These are phyloP conservation scores for Neurospora cerealis DNA, from an alignment of 495 filamentous ascomycete genomes.

Conservation along the genomic window DNA sequence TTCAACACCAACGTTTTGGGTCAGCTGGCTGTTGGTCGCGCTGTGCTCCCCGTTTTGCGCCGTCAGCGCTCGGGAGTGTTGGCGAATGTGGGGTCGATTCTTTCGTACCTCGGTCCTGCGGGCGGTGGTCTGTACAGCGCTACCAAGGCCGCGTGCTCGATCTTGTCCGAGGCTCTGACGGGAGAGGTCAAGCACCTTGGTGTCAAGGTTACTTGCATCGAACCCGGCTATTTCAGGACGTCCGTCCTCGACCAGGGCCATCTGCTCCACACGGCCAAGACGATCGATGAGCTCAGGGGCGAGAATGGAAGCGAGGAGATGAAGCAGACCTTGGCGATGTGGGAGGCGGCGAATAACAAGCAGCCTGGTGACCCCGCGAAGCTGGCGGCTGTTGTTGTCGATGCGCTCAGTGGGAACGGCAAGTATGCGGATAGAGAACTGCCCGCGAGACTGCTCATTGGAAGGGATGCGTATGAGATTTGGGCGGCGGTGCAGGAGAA, in stretches of 20 bases:
- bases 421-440: neutral
- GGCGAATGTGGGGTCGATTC: constrained; percentile 40
- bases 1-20: constrained; percentile 41
- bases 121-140: constrained; percentile 38
- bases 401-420: neutral
- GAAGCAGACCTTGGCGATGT: neutral
- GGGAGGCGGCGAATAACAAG: neutral
- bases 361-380: neutral
- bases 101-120: constrained; percentile 24
- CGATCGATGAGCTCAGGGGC: neutral
- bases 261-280: neutral
- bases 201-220: constrained; percentile 34
- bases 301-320: neutral
- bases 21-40: constrained; percentile 31
- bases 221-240: constrained; percentile 44
- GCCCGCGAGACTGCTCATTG: neutral
- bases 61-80: constrained; percentile 32
- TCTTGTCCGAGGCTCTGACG: constrained; percentile 28
- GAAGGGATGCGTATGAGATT: neutral
- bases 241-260: constrained; percentile 25
- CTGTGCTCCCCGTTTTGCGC: constrained; percentile 40
- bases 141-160: constrained; percentile 41
- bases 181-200: constrained; percentile 34
- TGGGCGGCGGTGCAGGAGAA: neutral
- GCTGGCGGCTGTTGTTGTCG: neutral